phyloP scores from a whole-genome alignment of 2,329 filamentous ascomycete genomes.

The Simplicillium sp. region DNA sequence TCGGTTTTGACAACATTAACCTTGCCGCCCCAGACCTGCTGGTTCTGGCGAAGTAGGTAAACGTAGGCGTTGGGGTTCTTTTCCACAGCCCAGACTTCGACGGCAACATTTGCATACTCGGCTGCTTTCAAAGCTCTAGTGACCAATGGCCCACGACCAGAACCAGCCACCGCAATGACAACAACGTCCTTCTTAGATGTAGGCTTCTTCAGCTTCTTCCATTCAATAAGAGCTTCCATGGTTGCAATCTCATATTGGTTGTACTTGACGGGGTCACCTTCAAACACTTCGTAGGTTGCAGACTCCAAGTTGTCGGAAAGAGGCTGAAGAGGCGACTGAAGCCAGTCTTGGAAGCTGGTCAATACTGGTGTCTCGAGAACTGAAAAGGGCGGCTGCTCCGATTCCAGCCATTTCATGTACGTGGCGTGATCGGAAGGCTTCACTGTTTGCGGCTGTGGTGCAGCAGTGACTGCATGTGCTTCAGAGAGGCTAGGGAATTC shows the following conservation, averaged over 20 bases:
- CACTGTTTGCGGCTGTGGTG: slow-evolving; percentile 18
- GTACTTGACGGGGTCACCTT: slow-evolving; percentile 97
- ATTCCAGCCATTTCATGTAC: slow-evolving; percentile 78
- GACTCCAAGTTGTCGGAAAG: slow-evolving; percentile 94
- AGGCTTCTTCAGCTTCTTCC: slow-evolving; percentile 62
- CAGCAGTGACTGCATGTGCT: slow-evolving; percentile 31
- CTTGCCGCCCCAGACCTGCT: slow-evolving; percentile 65
- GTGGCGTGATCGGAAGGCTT: slow-evolving; percentile 46
- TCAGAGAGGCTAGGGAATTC: slow-evolving; percentile 66
- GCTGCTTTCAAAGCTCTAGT: slow-evolving; percentile 79
- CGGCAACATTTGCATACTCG: slow-evolving; percentile 61
- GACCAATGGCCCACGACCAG: slow-evolving; percentile 85
- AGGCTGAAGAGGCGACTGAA: slow-evolving; percentile 90
- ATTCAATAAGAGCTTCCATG: slow-evolving; percentile 70
- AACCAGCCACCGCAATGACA: slow-evolving; percentile 85
- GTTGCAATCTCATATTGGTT: slow-evolving; percentile 88
- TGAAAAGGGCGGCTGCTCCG: slow-evolving; percentile 59
- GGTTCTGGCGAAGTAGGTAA: slow-evolving; percentile 78
- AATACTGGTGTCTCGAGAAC: slow-evolving; percentile 41
- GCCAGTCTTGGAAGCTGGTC: slow-evolving; percentile 73
- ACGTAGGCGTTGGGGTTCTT: slow-evolving; percentile 99
- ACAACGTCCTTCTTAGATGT: slow-evolving; percentile 62
- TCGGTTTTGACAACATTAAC: slow-evolving; percentile 92
- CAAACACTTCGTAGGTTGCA: slow-evolving; percentile 96
- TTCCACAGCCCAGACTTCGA: slow-evolving; percentile 87